These are phyloP conservation scores for Alternaria infectoria DNA, from an alignment of 2,329 filamentous ascomycete species.

Conservation along the genomic window DNA sequence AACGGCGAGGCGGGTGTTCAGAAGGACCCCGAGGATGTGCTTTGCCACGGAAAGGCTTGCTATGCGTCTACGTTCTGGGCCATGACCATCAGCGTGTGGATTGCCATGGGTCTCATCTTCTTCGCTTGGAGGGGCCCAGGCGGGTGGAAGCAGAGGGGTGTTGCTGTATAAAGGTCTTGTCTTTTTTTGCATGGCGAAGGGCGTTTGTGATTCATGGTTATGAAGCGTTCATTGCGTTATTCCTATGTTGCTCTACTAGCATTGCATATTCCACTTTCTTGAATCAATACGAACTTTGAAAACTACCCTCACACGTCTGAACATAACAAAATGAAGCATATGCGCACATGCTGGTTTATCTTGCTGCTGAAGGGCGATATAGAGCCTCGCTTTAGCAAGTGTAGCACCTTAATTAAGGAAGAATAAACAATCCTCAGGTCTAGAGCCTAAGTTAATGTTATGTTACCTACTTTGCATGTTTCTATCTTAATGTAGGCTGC, in stretches of 20 bases:
- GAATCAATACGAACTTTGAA: not conserved
- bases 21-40: slow-evolving; percentile 53
- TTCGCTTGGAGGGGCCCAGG: slow-evolving; percentile 81
- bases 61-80: slow-evolving; percentile 87
- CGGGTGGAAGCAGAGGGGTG: slow-evolving; percentile 78
- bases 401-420: not conserved
- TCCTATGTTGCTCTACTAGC: not conserved
- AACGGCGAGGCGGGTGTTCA: slow-evolving; percentile 40
- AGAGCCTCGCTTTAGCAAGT: not conserved
- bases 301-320: not conserved
- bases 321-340: not conserved
- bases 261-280: not conserved
- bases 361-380: not conserved
- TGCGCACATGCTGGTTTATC: not conserved
- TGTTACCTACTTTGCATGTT: not conserved
- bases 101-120: slow-evolving; percentile 73
- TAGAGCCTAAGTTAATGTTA: not conserved
- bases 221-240: slow-evolving; percentile 2
- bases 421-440: not conserved
- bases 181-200: slow-evolving; percentile 9
- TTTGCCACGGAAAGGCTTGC: slow-evolving; percentile 83
- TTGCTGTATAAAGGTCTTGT: slow-evolving; percentile 62
- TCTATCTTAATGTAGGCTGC: not conserved
- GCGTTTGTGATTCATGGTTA: not conserved
- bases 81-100: slow-evolving; percentile 79